Base-by-base conservation (phyloP, 441 rosid genomes). In the Pelargonium exstipulatum region DNA sequence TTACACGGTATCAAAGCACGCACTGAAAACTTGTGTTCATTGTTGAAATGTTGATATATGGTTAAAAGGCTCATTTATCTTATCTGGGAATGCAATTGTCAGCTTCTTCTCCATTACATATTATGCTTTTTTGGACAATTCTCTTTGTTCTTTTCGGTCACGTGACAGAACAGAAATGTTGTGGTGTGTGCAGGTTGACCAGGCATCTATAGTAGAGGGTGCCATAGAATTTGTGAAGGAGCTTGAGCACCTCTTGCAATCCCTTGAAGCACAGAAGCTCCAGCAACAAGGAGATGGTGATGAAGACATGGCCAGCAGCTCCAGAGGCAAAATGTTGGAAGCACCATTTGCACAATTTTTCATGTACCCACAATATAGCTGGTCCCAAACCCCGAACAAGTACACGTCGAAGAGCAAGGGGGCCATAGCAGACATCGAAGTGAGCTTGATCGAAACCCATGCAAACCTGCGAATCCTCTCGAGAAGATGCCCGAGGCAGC, bases 141-240 rank as follows among this genome's bases (percentile, higher is more conserved):
- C 1, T 29, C 35, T 29, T 29, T 29, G 35, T 29, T 29, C 35
- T 29, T 29, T 2, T 29, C 0, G 35, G 35, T 29, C 35, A 29
- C 0, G 35, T 29, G 35, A 29, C 37, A 4, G 37, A 32, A 32
- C 37, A 32, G 37, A 32, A 32, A 32, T 32, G 37, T 32, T 73
- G 22, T 7, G 10, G 66, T 64, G 57, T 43, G 9, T 78, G 75
- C 58, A 92, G 98, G 93, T 96, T 71, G 98, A 92, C 76, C 98
- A 90, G 76, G 98, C 96, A 4, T 87, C 96, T 20, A 84, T 88
- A 71, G 95, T 92, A 53, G 96, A 93, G 45, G 95, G 95, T 32
- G 95, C 95, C 6, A 86, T 90, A 68, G 96, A 88, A 74, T 92
- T 85, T 80, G 90, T 92, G 74, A 92, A 90, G 86, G 89, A 90